Evolutionary conservation across 176 grass and related monocot species (phyloP).

Genomic region (Cocos nucifera): DNA sequence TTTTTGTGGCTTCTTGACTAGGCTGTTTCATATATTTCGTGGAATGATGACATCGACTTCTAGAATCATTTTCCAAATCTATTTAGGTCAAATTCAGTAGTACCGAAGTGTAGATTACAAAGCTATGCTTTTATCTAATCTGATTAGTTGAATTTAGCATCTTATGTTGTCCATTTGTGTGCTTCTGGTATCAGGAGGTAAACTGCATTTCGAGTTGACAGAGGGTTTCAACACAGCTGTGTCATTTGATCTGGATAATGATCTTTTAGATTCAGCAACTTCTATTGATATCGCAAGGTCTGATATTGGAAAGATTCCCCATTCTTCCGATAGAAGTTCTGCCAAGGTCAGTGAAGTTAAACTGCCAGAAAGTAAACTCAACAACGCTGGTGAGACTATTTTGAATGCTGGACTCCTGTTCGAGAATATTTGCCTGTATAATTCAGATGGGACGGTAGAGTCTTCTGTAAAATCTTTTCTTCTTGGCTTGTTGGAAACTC

Average conservation of each 20-base stretch:
- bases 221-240: constrained; percentile 11
- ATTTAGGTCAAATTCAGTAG: no score
- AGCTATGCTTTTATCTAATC: no score
- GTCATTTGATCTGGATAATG: constrained; percentile 2
- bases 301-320: constrained; percentile 6
- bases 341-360: background rate
- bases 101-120: no score
- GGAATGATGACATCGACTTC: no score
- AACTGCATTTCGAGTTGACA: constrained; percentile 1
- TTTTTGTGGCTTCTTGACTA: no score
- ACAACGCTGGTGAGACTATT: constrained; percentile 6
- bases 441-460: background rate
- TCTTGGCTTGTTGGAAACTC: constrained; percentile 18
- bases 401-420: constrained; percentile 62
- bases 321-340: constrained; percentile 2
- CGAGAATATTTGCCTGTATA: constrained; percentile 12
- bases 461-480: constrained; percentile 34
- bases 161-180: background rate
- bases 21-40: no score
- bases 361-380: constrained; percentile 21
- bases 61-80: no score
- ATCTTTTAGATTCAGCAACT: background rate
- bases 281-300: background rate
- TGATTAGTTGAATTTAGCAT: no score
- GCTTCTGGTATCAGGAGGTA: constrained; percentile 5